Conservation (phyloP, 208 protist genomes). For the Eutreptiella sp. region DNA sequence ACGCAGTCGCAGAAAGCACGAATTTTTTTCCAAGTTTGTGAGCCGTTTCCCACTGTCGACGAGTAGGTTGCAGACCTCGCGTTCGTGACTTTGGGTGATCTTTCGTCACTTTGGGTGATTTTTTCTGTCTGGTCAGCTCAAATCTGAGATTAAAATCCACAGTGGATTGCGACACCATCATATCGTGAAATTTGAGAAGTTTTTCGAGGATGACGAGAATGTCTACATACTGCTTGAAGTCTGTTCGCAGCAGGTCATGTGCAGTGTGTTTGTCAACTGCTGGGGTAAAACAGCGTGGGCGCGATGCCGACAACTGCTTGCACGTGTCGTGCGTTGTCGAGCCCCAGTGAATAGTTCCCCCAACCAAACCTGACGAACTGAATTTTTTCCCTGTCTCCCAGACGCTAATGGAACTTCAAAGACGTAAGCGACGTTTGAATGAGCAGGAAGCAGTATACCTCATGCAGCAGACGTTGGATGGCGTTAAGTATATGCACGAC, state of each 20-base stretch:
- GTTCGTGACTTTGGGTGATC: too few species aligned
- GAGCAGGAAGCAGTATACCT: slow-evolving; percentile 87
- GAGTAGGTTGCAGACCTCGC: too few species aligned
- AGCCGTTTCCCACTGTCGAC: neutral
- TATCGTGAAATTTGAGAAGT: slow-evolving; percentile 92
- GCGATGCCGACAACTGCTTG: neutral
- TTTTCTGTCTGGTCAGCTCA: slow-evolving; percentile 50
- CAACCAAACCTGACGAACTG: too few species aligned
- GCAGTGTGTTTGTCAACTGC: too few species aligned
- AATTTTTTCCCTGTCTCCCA: too few species aligned
- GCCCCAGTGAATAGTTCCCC: neutral
- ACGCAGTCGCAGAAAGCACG: neutral
- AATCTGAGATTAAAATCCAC: slow-evolving; percentile 96
- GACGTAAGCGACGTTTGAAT: slow-evolving; percentile 67
- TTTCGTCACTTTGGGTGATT: too few species aligned
- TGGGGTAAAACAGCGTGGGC: slow-evolving; percentile 22
- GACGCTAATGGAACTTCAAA: slow-evolving; percentile 92
- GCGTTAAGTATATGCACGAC: slow-evolving; percentile 87
- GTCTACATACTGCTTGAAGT: slow-evolving; percentile 98
- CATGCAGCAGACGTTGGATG: slow-evolving; percentile 84
- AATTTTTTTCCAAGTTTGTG: neutral
- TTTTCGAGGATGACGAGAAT: slow-evolving; percentile 91
- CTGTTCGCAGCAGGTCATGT: slow-evolving; percentile 86
- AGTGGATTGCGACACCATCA: slow-evolving; percentile 83
- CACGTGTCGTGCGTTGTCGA: slow-evolving; percentile 2